A percentile compares a stretch with the other conserved stretches of the same genome.
Conservation (phyloP, 192 early-diverging fungal genomes). For the Coemansia sp. region DNA sequence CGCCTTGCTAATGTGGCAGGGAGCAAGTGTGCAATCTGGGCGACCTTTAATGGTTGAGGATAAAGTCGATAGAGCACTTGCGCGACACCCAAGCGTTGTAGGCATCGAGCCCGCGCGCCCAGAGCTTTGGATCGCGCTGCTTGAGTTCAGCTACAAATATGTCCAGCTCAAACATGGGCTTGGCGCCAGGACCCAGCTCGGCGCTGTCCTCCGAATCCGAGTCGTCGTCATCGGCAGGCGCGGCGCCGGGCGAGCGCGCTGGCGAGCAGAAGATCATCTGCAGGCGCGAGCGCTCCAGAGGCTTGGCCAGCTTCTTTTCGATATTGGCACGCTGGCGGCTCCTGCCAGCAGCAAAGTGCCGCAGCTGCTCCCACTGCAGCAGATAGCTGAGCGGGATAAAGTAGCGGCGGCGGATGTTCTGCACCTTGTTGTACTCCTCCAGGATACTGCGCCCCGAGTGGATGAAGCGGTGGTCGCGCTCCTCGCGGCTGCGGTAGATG, state of each 20-base stretch:
- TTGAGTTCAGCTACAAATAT: slow-evolving; percentile 50
- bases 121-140: slow-evolving; percentile 29
- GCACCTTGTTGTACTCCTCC: slow-evolving; percentile 50
- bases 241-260: slow-evolving; percentile 1
- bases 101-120: slow-evolving; percentile 24
- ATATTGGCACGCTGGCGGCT: slow-evolving; percentile 17
- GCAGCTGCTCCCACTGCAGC: slow-evolving; percentile 43
- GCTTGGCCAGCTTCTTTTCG: slow-evolving; percentile 47
- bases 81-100: slow-evolving; percentile 40
- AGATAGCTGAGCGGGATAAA: slow-evolving; percentile 49
- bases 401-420: slow-evolving; percentile 39
- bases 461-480: slow-evolving; percentile 37
- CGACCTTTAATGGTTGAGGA: slow-evolving; percentile 40
- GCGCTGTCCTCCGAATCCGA: slow-evolving; percentile 4
- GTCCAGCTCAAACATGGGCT: slow-evolving; percentile 42
- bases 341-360: neutral
- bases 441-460: slow-evolving; percentile 32
- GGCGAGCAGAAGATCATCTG: slow-evolving; percentile 32
- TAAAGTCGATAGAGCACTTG: slow-evolving; percentile 43
- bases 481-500: slow-evolving; percentile 48
- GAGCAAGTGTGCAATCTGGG: neutral
- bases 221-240: neutral
- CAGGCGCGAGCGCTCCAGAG: slow-evolving; percentile 27
- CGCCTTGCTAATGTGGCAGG: neutral
- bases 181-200: slow-evolving; percentile 10